Percentiles rank a stretch among this genome's conserved stretches.
Conservation (phyloP, 2,329 filamentous ascomycete species). For the Fusarium nelsonii region DNA sequence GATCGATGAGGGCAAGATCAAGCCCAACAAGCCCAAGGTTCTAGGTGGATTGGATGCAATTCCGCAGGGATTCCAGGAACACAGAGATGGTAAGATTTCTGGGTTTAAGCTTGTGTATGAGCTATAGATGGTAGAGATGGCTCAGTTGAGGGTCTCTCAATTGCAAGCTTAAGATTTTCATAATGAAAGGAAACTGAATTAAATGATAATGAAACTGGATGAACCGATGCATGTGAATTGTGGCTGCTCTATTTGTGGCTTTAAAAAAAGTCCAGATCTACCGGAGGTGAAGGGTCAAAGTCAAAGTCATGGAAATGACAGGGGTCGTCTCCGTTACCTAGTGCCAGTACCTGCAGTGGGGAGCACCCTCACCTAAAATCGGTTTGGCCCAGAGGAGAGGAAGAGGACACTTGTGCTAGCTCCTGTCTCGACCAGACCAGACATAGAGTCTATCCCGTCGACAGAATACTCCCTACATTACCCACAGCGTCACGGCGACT, state of each 20-base stretch:
- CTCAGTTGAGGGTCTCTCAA: neutral
- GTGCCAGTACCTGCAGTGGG: conserved; percentile 39
- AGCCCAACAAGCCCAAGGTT: conserved; percentile 51
- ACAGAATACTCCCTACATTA: conserved; percentile 39
- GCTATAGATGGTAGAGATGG: neutral
- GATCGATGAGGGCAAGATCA: conserved; percentile 52
- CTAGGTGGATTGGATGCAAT: conserved; percentile 52
- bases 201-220: neutral
- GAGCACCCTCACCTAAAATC: conserved; percentile 45
- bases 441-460: conserved; percentile 23
- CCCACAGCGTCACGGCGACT: conserved; percentile 45
- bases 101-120: conserved; percentile 57
- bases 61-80: conserved; percentile 52
- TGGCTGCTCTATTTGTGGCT: conserved; percentile 25
- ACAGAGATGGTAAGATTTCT: conserved; percentile 56
- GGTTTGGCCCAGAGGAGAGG: conserved; percentile 30
- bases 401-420: conserved; percentile 52
- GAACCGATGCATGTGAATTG: neutral
- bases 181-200: neutral
- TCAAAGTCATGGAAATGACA: neutral
- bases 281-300: conserved; percentile 13
- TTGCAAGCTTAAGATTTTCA: neutral
- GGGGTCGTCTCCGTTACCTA: conserved; percentile 7
- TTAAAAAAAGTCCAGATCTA: conserved; percentile 2
- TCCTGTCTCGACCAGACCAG: conserved; percentile 30